These are phyloP conservation scores for Rhizomucor pusillus DNA, from an alignment of 371 early-diverging fungal genomes.

Conservation along the genomic window DNA sequence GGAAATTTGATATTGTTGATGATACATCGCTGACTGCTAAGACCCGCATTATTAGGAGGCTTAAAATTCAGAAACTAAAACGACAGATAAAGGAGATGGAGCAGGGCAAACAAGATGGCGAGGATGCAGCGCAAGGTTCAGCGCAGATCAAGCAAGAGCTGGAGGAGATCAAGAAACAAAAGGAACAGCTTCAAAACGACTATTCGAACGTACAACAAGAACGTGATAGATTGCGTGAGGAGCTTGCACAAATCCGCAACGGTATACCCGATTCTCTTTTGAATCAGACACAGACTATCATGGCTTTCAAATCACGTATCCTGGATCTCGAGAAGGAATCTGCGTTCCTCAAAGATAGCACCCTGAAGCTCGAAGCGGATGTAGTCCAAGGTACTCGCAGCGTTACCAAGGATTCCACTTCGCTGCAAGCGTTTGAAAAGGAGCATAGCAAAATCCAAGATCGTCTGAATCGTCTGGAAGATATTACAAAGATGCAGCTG, in stretches of 20 bases:
- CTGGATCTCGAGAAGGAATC: constrained; percentile 48
- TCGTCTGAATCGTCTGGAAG: constrained; percentile 58
- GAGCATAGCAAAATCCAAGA: constrained; percentile 60
- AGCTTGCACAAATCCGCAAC: constrained; percentile 60
- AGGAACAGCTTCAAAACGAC: constrained; percentile 64
- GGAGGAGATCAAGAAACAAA: constrained; percentile 56
- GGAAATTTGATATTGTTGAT: not conserved
- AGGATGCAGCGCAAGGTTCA: constrained; percentile 15
- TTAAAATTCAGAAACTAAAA: constrained; percentile 37
- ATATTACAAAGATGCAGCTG: constrained; percentile 61
- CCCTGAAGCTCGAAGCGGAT: constrained; percentile 23
- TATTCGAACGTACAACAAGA: constrained; percentile 57
- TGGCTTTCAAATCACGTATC: constrained; percentile 48
- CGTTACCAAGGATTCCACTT: constrained; percentile 30
- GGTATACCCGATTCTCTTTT: constrained; percentile 47
- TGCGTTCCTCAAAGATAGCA: constrained; percentile 30
- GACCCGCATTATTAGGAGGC: constrained; percentile 24
- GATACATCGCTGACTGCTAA: not conserved
- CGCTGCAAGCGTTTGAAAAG: constrained; percentile 37
- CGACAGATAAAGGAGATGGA: constrained; percentile 41
- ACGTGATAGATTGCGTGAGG: constrained; percentile 63
- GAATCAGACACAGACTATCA: constrained; percentile 47
- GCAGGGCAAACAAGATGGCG: constrained; percentile 15
- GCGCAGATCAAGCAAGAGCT: constrained; percentile 20
- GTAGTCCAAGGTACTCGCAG: constrained; percentile 40